These are phyloP conservation scores for Epichloe hybrida DNA, from an alignment of 2,329 filamentous ascomycete species.

Conservation along the genomic window DNA sequence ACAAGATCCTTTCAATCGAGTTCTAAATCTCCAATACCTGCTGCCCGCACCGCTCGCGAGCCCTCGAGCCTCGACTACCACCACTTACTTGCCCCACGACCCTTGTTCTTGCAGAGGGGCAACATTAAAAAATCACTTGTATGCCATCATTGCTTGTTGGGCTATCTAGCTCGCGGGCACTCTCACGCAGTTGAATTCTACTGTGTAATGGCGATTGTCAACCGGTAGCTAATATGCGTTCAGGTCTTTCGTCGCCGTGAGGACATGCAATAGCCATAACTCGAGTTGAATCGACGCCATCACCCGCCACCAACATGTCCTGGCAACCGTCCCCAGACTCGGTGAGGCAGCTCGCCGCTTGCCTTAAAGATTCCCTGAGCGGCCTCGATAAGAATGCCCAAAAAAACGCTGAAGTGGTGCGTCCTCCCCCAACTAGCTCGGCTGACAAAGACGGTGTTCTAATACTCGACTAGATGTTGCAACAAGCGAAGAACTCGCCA, in stretches of 20 bases:
- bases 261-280: not conserved
- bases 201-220: not conserved
- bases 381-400: slow-evolving; percentile 66
- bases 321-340: slow-evolving; percentile 88
- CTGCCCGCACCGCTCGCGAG: not conserved
- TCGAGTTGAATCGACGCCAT: not conserved
- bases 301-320: slow-evolving; percentile 45
- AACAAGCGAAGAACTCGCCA: slow-evolving; percentile 73
- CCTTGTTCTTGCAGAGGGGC: slow-evolving; percentile 4
- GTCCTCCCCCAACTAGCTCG: slow-evolving; percentile 16
- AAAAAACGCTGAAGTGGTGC: slow-evolving; percentile 79
- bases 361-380: slow-evolving; percentile 83
- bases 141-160: not conserved
- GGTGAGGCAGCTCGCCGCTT: slow-evolving; percentile 77
- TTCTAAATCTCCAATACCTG: not conserved
- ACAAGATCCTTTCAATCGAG: not conserved
- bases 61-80: not conserved
- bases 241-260: not conserved
- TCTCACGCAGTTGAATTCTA: not conserved
- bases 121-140: not conserved
- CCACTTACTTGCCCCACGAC: not conserved
- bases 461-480: slow-evolving; percentile 59
- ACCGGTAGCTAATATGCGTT: not conserved
- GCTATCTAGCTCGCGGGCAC: not conserved
- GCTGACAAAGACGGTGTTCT: not conserved